These are phyloP conservation scores for Saprolegnia diclina DNA, from an alignment of 352 stramenopile species.

Conservation along the genomic window DNA sequence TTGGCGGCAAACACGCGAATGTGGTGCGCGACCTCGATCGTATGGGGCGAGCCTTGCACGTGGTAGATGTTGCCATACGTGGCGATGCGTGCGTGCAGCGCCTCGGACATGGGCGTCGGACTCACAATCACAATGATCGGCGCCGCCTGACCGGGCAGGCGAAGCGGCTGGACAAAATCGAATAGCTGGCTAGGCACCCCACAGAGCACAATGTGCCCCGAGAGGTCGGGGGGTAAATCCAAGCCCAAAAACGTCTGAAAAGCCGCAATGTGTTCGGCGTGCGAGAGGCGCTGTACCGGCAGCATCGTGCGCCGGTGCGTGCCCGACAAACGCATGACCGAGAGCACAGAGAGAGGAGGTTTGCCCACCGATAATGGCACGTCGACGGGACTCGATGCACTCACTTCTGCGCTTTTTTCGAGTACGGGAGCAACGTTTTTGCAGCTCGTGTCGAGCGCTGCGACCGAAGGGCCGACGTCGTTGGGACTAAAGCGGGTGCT, in stretches of 20 bases:
- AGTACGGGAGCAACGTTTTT: too few species aligned
- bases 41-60: slow-evolving; percentile 57
- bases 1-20: slow-evolving; percentile 49
- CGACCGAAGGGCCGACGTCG: background rate
- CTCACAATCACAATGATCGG: slow-evolving; percentile 17
- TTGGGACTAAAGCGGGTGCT: too few species aligned
- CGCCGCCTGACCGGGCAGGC: background rate
- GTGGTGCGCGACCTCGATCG: slow-evolving; percentile 49
- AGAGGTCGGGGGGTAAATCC: slow-evolving; percentile 33
- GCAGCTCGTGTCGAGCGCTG: background rate
- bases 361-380: background rate
- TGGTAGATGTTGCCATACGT: slow-evolving; percentile 43
- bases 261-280: background rate
- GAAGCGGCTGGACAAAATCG: slow-evolving; percentile 49
- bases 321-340: background rate
- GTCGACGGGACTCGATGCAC: too few species aligned
- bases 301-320: background rate
- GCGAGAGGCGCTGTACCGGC: background rate
- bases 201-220: slow-evolving; percentile 53
- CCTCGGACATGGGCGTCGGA: slow-evolving; percentile 12
- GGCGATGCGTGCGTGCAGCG: slow-evolving; percentile 15
- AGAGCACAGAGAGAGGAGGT: background rate
- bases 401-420: too few species aligned
- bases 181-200: slow-evolving; percentile 53
- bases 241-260: background rate